Evolutionary conservation across 1,284 basidiomycete species (phyloP), one percentile per base, ranked within the genome.

Genomic region (Cryptococcus amylolentus): DNA sequence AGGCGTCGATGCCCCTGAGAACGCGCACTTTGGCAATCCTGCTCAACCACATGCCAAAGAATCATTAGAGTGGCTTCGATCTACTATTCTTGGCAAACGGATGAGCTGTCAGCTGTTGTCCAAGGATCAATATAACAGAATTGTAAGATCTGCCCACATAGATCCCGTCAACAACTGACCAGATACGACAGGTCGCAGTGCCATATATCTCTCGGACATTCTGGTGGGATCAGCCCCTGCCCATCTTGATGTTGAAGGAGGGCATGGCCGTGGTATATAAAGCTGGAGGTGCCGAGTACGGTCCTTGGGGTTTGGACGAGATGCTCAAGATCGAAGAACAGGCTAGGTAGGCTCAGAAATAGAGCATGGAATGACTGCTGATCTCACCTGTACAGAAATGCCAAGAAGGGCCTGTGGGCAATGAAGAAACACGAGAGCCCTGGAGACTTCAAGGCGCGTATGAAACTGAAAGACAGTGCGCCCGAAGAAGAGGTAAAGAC

Each of bases 1-100:
- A 9, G 92, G 89, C 0, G 84, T 91, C 10, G 92, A 96, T 71
- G 92, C 92, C 1, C 92, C 92, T 0, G 92, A 95, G 80, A 82
- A 79, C 12, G 80, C 84, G 0, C 88, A 94, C 72, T 94, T 91
- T 63, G 91, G 91, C 20, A 83, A 85, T 51, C 82, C 84, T 2
- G 83, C 82, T 0, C 91, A 94, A 69, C 85, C 86, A 0, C 86
- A 86, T 60, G 78, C 85, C 0, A 75, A 78, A 37, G 90, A 93
- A 68, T 86, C 86, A 46, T 73, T 89, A 8, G 80, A 79, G 0
- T 92, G 88, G 87, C 79, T 94, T 5, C 84, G 60, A 61, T 74
- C n/a, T 73, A 79, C 39, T 72, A 88, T 57, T 72, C 80, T 23
- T 82, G 86, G n/a, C 81, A 67, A 63, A 51, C 62, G 57, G 26